phyloP scores from a whole-genome alignment of 768 basidiomycete species.

The Phylloporus sp. region DNA sequence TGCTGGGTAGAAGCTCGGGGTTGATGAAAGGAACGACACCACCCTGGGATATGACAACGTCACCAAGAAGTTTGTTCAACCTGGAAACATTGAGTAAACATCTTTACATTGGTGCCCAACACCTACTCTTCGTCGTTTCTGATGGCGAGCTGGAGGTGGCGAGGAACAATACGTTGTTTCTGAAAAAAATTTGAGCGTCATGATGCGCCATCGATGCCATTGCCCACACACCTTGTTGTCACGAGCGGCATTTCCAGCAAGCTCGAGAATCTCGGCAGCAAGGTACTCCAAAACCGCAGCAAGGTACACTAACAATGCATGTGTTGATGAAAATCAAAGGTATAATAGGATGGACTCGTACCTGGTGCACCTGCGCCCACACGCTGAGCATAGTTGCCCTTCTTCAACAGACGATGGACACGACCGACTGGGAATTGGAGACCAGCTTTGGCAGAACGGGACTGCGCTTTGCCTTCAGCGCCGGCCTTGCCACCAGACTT shows the following conservation, averaged over 20 bases:
- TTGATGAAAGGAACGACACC: conserved; percentile 74
- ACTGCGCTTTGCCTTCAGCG: conserved; percentile 52
- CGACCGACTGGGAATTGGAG: conserved; percentile 89
- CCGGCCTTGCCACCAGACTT: conserved; percentile 50
- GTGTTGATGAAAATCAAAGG: conserved; percentile 8
- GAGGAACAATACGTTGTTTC: conserved; percentile 92
- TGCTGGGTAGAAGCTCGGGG: conserved; percentile 35
- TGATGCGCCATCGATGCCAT: neutral
- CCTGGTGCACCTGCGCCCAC: conserved; percentile 88
- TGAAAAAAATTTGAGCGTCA: conserved; percentile 21
- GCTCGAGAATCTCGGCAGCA: conserved; percentile 88
- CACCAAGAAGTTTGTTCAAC: conserved; percentile 75
- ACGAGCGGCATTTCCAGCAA: conserved; percentile 75
- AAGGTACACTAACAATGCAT: conserved; percentile 59
- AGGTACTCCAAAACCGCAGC: conserved; percentile 91
- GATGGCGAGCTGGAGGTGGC: conserved; percentile 89
- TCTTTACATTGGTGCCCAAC: neutral
- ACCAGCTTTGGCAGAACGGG: conserved; percentile 69
- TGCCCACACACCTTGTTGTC: conserved; percentile 28
- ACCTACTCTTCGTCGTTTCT: conserved; percentile 82
- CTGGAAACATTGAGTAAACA: conserved; percentile 25
- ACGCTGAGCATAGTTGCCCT: conserved; percentile 83
- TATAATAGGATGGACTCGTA: conserved; percentile 21
- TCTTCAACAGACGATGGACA: conserved; percentile 85
- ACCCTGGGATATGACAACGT: conserved; percentile 87